A percentile compares a stretch with the other conserved stretches of the same genome.
Conservation (phyloP, 306 rosid species). For the Citrullus mucosospermus region DNA sequence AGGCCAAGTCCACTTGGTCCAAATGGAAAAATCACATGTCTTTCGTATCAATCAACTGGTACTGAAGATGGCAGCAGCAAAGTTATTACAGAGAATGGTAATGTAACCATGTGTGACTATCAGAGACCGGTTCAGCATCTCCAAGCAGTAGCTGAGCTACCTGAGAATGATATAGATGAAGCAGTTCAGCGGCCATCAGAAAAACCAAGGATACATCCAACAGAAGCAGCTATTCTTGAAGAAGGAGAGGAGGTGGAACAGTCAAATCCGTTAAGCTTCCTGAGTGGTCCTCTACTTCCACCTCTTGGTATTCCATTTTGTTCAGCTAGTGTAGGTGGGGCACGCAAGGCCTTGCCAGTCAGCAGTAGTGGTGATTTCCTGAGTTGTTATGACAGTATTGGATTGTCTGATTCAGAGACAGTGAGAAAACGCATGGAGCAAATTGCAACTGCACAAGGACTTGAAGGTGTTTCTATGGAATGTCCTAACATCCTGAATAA, state of each 20-base stretch:
- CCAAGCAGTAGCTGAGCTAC: slow-evolving; percentile 70
- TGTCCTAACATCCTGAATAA: slow-evolving; percentile 65
- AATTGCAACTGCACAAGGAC: slow-evolving; percentile 77
- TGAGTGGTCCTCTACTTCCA: slow-evolving; percentile 59
- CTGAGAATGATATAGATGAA: slow-evolving; percentile 47
- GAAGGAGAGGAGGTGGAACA: slow-evolving; percentile 62
- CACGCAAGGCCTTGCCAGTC: slow-evolving; percentile 60
- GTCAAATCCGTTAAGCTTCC: slow-evolving; percentile 31
- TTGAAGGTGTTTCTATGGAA: slow-evolving; percentile 75
- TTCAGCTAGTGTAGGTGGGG: slow-evolving; percentile 85
- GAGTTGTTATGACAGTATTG: slow-evolving; percentile 49
- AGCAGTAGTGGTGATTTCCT: slow-evolving; percentile 37
- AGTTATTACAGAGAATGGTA: slow-evolving; percentile 61
- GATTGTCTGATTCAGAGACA: slow-evolving; percentile 61
- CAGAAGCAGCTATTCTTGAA: slow-evolving; percentile 34
- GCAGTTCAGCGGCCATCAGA: slow-evolving; percentile 36
- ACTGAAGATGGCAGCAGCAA: slow-evolving; percentile 51
- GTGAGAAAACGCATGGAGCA: slow-evolving; percentile 86
- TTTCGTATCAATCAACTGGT: slow-evolving; percentile 37
- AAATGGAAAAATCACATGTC: slow-evolving; percentile 65
- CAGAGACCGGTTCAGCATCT: slow-evolving; percentile 77
- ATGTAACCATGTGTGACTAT: slow-evolving; percentile 54
- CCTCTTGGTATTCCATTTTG: slow-evolving; percentile 90
- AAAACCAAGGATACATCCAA: slow-evolving; percentile 41
- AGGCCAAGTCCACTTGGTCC: slow-evolving; percentile 97